Conservation (phyloP, 78 protist species). For the Bigelowiella natans region DNA sequence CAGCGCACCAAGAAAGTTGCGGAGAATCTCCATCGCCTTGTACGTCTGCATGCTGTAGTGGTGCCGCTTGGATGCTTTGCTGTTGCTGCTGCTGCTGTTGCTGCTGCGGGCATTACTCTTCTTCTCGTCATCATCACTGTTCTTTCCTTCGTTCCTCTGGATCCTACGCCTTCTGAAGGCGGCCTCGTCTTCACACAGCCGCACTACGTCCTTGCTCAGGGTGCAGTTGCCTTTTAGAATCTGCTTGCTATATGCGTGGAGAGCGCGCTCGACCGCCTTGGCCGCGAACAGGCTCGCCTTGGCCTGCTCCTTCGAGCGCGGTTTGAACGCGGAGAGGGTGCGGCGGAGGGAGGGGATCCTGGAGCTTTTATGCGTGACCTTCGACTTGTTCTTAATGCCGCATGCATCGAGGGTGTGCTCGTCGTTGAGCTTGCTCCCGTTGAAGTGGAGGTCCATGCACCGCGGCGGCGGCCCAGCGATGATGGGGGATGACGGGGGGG, state of each 20-base stretch:
- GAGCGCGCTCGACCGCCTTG: background rate
- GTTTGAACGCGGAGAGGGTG: background rate
- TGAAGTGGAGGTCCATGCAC: background rate
- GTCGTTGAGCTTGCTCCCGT: background rate
- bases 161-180: too few relatives aligned
- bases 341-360: background rate
- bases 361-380: background rate
- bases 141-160: too few relatives aligned
- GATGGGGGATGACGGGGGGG: background rate
- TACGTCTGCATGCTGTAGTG: background rate
- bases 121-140: too few relatives aligned
- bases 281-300: background rate
- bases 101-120: too few relatives aligned
- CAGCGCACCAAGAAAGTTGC: background rate
- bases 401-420: background rate
- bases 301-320: background rate
- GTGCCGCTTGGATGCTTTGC: too few relatives aligned
- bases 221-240: background rate
- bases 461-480: background rate
- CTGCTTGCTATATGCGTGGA: background rate
- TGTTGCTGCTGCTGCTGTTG: too few relatives aligned
- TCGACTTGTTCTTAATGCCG: background rate
- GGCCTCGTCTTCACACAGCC: too few relatives aligned
- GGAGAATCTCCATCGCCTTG: background rate
- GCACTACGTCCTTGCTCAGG: background rate